These are phyloP conservation scores for Pelargonium nanum DNA, from an alignment of 345 rosid species.

Conservation along the genomic window DNA sequence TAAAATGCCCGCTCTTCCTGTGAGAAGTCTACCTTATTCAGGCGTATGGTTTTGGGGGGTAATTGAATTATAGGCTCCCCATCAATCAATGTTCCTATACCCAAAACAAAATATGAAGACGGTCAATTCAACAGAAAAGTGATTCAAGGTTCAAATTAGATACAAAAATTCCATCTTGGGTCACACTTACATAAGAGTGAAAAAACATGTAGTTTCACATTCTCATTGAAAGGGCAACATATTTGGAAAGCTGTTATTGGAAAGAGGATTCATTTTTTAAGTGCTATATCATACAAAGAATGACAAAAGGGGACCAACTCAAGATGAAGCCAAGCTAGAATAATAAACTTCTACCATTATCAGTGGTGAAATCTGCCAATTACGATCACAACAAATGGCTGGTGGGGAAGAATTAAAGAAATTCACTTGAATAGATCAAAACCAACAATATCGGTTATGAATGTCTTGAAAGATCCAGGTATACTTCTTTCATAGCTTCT, in stretches of 20 bases:
- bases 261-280: too few relatives aligned
- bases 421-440: too few relatives aligned
- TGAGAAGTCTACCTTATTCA: constrained; percentile 71
- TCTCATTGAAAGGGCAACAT: not conserved
- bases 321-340: not conserved
- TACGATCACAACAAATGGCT: not conserved
- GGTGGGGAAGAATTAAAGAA: not conserved
- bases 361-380: too few relatives aligned
- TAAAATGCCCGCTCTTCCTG: constrained; percentile 79
- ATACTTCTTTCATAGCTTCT: too few relatives aligned
- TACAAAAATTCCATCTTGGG: too few relatives aligned
- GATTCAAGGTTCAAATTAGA: too few relatives aligned
- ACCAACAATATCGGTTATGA: not conserved
- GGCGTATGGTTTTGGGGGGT: constrained; percentile 61
- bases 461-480: too few relatives aligned
- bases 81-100: constrained; percentile 66
- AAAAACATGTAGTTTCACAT: not conserved
- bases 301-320: not conserved
- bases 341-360: not conserved
- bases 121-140: too few relatives aligned
- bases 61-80: constrained; percentile 77
- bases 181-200: too few relatives aligned
- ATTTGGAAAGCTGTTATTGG: not conserved
- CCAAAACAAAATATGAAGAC: constrained; percentile 11
- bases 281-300: not conserved